Evolutionary conservation across 495 filamentous ascomycete genomes (phyloP), one percentile per base, ranked within the genome.

Genomic region (Jackrogersella minutella): DNA sequence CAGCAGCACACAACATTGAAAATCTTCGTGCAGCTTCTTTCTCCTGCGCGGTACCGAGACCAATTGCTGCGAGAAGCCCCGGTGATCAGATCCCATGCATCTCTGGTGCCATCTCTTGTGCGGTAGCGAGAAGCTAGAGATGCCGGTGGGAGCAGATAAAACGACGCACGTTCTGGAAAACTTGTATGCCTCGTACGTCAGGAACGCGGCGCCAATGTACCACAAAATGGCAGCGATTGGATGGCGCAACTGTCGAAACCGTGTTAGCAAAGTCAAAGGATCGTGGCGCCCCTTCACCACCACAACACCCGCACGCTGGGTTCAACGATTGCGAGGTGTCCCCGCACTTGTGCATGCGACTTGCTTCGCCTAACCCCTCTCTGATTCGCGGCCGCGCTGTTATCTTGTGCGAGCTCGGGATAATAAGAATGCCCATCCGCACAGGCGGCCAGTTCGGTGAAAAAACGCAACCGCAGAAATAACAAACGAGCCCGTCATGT

Each of bases 11-110:
- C 69, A 17, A 87, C 80, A 62, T 84, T 81, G 78, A 86, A 88
- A 51, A 33, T 28, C 84, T 83, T 21, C 78, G 75, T 0, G 51
- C 54, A 28, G 78, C 77, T n/a, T n/a, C 78, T 26, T 85, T 75
- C 26, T 82, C 83, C 34, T 80, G 74, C 3, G 77, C 76, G 62
- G 85, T 79, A 10, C 78, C 81, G 58, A 79, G 75, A 8, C 85
- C 86, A 53, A 88, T 86, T 22, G 84, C 85, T 30, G 85, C 84
- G 58, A n/a, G 78, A 85, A 36, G 81, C 77, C 13, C 87, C 87
- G 5, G 87, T 88, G 22, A 89, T 77, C 26, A 87, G 73, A 26
- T 84, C 86, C 30, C 58, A 54, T 54, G 62, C 53, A 46, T 37
- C 41, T 11, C 22, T 3, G n/a, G 39, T 19, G 19, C 40, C 14